phyloP scores from a whole-genome alignment of 164 flowering plant genomes.

The Kalanchoe fedtschenkoi region DNA sequence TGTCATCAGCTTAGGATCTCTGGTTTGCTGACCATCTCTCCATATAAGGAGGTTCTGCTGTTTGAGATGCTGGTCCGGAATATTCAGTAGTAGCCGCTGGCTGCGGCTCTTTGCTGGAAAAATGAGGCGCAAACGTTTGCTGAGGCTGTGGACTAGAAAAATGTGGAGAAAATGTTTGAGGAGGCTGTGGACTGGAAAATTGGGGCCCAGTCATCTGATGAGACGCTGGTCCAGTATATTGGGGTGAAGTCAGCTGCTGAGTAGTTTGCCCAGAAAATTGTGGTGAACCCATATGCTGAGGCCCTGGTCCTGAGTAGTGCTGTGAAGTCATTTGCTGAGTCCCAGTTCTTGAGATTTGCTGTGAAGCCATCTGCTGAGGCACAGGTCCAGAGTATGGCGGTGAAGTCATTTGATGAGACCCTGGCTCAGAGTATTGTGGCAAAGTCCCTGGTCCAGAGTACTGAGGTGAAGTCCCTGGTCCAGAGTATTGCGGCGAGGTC shows the following conservation, averaged over 20 bases:
- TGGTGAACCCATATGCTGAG: too few relatives aligned
- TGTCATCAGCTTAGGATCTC: background rate
- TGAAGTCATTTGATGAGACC: background rate
- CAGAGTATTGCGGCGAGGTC: background rate
- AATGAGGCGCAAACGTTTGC: background rate
- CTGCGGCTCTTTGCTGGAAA: background rate
- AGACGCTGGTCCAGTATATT: background rate
- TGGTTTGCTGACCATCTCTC: background rate
- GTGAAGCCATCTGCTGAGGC: background rate
- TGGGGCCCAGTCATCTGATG: too few relatives aligned
- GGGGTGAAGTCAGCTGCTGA: background rate
- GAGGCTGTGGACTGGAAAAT: background rate
- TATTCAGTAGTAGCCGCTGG: background rate
- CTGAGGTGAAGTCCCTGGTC: background rate
- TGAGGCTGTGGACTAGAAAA: background rate
- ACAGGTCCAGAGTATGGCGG: background rate
- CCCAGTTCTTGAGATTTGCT: background rate
- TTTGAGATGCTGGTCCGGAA: conserved; percentile 9
- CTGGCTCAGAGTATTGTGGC: background rate
- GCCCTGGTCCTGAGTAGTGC: background rate
- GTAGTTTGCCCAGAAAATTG: too few relatives aligned
- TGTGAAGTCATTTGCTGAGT: background rate
- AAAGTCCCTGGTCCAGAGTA: background rate
- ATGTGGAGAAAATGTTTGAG: background rate
- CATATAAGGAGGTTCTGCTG: background rate